Evolutionary conservation across 2,329 filamentous ascomycete genomes (phyloP).

Genomic region (Trichophyton verrucosum): DNA sequence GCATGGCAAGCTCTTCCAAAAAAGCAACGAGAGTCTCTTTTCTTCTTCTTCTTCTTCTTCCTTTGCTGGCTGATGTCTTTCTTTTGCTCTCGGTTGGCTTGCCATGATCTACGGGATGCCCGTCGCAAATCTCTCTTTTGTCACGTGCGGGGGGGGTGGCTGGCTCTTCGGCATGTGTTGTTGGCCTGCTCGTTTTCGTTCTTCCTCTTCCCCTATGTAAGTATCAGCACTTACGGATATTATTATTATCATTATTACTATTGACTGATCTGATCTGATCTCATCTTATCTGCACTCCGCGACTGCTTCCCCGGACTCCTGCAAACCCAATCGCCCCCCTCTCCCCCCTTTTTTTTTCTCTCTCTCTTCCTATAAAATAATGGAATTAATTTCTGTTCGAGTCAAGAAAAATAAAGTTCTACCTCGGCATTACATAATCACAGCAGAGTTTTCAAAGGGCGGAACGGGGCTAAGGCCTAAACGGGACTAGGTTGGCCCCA

Average conservation of each 20-base stretch:
- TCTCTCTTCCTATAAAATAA: neutral
- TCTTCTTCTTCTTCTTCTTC: neutral
- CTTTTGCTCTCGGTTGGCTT: neutral
- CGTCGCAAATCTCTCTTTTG: neutral
- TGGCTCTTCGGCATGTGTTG: neutral
- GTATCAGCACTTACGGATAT: too few species aligned
- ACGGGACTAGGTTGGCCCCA: neutral
- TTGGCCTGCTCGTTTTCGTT: neutral
- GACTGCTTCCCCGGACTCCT: too few species aligned
- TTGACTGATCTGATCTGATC: neutral
- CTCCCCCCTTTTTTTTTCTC: too few species aligned
- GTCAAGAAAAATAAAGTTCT: neutral
- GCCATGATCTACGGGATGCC: neutral
- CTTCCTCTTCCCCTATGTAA: neutral
- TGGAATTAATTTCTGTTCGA: neutral
- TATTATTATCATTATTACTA: too few species aligned
- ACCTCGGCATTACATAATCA: neutral
- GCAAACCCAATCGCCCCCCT: neutral
- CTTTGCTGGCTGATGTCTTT: neutral
- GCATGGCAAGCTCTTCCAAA: neutral
- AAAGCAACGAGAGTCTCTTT: neutral
- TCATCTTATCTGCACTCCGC: neutral
- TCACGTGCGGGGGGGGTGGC: neutral
- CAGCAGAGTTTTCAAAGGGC: neutral
- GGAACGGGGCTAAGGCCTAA: neutral